phyloP scores from a whole-genome alignment of 179 eudicot species.

The Beta corolliflora region DNA sequence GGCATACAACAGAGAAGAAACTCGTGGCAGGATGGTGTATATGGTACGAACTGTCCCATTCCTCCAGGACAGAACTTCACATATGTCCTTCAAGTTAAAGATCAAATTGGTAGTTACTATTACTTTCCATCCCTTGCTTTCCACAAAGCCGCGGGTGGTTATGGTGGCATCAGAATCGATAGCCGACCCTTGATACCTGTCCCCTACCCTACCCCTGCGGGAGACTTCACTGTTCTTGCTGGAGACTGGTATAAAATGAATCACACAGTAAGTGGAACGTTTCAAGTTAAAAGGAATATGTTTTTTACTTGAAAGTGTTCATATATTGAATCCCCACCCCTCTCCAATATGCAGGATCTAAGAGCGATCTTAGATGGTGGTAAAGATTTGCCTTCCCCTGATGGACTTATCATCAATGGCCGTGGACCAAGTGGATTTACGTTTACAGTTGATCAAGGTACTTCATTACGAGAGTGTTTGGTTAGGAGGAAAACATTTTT shows the following conservation, averaged over 20 bases:
- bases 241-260: constrained; percentile 46
- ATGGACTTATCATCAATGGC: constrained; percentile 44
- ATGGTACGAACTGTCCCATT: constrained; percentile 46
- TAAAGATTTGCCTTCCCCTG: constrained; percentile 39
- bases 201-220: constrained; percentile 42
- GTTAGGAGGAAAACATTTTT: background rate
- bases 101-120: constrained; percentile 47
- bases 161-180: constrained; percentile 39
- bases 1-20: constrained; percentile 42
- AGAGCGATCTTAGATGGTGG: constrained; percentile 36
- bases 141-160: constrained; percentile 52
- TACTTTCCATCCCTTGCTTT: constrained; percentile 47
- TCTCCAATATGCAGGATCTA: constrained; percentile 27
- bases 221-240: constrained; percentile 42
- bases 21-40: constrained; percentile 47
- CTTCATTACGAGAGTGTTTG: background rate
- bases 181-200: constrained; percentile 45
- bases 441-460: constrained; percentile 50
- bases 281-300: background rate
- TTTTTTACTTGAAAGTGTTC: background rate
- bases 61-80: constrained; percentile 43
- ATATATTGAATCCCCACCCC: background rate
- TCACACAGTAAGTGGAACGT: constrained; percentile 37
- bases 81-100: constrained; percentile 43
- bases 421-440: constrained; percentile 37